A percentile compares a stretch with the other conserved stretches of the same genome.
These are phyloP conservation scores for Hymenoscyphus fructigenus DNA, from an alignment of 2,329 filamentous ascomycete species.

Conservation along the genomic window DNA sequence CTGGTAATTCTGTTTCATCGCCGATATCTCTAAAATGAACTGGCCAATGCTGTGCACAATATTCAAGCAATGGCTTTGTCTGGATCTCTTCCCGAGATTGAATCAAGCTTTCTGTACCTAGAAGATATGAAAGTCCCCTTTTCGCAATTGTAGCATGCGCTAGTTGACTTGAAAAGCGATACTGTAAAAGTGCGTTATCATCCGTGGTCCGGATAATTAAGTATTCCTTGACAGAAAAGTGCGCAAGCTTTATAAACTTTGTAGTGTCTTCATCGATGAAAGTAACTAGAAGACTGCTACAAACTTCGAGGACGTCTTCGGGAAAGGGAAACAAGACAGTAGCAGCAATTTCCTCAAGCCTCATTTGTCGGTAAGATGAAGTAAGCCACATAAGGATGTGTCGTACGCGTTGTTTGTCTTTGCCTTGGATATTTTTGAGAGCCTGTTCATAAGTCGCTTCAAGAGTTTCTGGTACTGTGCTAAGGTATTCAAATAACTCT, in stretches of 20 bases:
- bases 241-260: slow-evolving; percentile 43
- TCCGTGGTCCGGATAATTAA: slow-evolving; percentile 9
- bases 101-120: too few relatives aligned
- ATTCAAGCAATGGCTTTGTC: too few relatives aligned
- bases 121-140: too few relatives aligned
- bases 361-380: slow-evolving; percentile 10
- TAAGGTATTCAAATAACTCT: slow-evolving; percentile 12
- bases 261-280: slow-evolving; percentile 9
- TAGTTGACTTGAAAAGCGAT: too few relatives aligned
- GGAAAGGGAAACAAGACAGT: neutral
- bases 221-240: slow-evolving; percentile 37
- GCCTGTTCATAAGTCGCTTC: slow-evolving; percentile 13
- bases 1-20: too few relatives aligned
- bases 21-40: too few relatives aligned
- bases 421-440: slow-evolving; percentile 1
- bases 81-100: too few relatives aligned
- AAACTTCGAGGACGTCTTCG: slow-evolving; percentile 4
- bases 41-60: too few relatives aligned
- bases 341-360: slow-evolving; percentile 13
- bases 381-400: slow-evolving; percentile 15
- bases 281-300: slow-evolving; percentile 18
- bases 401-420: neutral
- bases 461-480: slow-evolving; percentile 11
- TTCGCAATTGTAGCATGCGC: too few relatives aligned
- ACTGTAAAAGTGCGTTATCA: too few relatives aligned